These are phyloP conservation scores for Nicotiana attenuata DNA, from an alignment of 257 asterid genomes.

Conservation along the genomic window DNA sequence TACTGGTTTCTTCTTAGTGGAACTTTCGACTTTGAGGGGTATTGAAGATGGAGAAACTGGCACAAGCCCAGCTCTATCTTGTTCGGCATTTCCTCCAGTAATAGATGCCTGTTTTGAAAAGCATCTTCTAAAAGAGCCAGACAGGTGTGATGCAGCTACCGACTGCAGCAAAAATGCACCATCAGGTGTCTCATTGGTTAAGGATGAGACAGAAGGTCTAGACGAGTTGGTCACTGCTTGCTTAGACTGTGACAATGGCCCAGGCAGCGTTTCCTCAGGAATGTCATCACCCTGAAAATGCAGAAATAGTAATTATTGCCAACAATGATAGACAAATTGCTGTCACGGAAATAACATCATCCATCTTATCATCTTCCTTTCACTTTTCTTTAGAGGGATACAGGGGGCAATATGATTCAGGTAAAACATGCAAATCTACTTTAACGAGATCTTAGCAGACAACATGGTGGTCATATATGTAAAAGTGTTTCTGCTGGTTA, in stretches of 20 bases:
- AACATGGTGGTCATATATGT: background rate
- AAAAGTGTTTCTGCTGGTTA: background rate
- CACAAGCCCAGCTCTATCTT: background rate
- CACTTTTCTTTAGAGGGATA: background rate
- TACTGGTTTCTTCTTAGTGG: background rate
- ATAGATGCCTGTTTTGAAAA: slow-evolving; percentile 30
- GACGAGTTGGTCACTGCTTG: background rate
- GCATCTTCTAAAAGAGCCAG: slow-evolving; percentile 49
- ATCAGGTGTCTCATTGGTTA: slow-evolving; percentile 13
- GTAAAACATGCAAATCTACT: background rate
- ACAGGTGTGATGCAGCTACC: slow-evolving; percentile 35
- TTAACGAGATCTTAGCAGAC: background rate
- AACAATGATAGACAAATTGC: background rate
- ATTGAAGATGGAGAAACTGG: background rate
- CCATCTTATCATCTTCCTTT: background rate
- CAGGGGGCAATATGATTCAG: background rate
- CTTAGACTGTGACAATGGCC: slow-evolving; percentile 39
- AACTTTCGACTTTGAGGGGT: background rate
- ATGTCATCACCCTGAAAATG: slow-evolving; percentile 70
- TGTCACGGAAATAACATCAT: background rate
- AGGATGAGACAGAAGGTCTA: background rate
- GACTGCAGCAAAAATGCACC: slow-evolving; percentile 11
- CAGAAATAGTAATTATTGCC: background rate
- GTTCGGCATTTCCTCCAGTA: slow-evolving; percentile 18
- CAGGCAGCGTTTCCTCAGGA: slow-evolving; percentile 70